Evolutionary conservation across 306 rosid genomes (phyloP).

Genomic region (Arachis stenosperma): DNA sequence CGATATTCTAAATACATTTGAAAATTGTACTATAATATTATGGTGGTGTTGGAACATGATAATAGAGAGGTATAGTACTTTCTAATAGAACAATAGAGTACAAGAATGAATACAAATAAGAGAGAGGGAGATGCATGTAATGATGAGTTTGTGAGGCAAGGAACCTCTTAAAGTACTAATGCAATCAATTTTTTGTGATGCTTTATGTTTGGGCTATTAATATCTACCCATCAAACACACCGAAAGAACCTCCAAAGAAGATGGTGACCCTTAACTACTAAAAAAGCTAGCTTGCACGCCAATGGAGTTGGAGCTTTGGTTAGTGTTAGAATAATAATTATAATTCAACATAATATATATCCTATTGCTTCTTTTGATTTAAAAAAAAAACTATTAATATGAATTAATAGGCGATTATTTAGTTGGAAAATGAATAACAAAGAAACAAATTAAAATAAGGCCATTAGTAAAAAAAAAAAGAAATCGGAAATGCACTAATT

Average conservation of each 20-base stretch:
- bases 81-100: background rate
- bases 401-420: too few relatives aligned
- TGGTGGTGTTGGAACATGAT: too few relatives aligned
- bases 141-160: background rate
- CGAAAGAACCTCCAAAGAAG: background rate
- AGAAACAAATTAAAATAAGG: too few relatives aligned
- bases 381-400: too few relatives aligned
- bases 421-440: too few relatives aligned
- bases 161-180: background rate
- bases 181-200: background rate
- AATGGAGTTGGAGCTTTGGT: background rate
- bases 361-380: too few relatives aligned
- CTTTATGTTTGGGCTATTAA: background rate
- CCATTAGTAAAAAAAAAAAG: too few relatives aligned
- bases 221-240: background rate
- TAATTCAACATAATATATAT: background rate
- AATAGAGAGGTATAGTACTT: too few relatives aligned
- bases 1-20: too few relatives aligned
- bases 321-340: background rate
- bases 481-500: too few relatives aligned
- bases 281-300: background rate
- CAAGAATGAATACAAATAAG: background rate
- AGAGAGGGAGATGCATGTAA: background rate
- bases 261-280: background rate
- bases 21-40: too few relatives aligned